These are phyloP conservation scores for Daldinia sp. DNA, from an alignment of 2,329 filamentous ascomycete genomes.

Conservation along the genomic window DNA sequence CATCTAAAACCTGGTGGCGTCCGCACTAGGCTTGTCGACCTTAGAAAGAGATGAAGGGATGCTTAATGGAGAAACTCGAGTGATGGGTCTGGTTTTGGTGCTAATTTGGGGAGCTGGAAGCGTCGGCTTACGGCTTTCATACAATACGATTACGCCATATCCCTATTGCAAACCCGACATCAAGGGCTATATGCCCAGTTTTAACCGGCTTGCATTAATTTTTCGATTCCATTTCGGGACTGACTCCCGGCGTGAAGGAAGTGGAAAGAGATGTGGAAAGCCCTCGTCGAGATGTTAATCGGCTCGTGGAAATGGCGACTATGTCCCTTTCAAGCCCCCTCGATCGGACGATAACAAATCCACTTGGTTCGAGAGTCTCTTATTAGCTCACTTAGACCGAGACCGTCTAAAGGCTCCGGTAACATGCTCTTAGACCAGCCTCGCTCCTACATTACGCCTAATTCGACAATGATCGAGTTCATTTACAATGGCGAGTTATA, in stretches of 20 bases:
- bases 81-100: not conserved
- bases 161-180: not conserved
- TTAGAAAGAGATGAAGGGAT: not conserved
- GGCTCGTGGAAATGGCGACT: not conserved
- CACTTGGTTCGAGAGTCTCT: not conserved
- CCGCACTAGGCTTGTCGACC: not conserved
- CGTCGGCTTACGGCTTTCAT: not conserved
- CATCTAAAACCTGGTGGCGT: not conserved
- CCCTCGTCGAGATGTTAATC: not conserved
- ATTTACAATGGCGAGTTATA: conserved; percentile 10
- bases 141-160: not conserved
- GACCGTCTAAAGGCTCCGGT: not conserved
- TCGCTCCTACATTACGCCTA: not conserved
- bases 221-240: not conserved
- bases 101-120: not conserved
- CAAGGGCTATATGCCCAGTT: not conserved
- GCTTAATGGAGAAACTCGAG: not conserved
- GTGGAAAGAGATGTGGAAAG: not conserved
- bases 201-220: not conserved
- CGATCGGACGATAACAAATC: not conserved
- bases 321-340: not conserved
- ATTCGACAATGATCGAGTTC: not conserved
- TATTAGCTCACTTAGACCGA: not conserved
- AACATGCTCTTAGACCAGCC: not conserved
- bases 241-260: not conserved